Evolutionary conservation across 139 green algal genomes (phyloP).

Genomic region (Coelastrella sp.): DNA sequence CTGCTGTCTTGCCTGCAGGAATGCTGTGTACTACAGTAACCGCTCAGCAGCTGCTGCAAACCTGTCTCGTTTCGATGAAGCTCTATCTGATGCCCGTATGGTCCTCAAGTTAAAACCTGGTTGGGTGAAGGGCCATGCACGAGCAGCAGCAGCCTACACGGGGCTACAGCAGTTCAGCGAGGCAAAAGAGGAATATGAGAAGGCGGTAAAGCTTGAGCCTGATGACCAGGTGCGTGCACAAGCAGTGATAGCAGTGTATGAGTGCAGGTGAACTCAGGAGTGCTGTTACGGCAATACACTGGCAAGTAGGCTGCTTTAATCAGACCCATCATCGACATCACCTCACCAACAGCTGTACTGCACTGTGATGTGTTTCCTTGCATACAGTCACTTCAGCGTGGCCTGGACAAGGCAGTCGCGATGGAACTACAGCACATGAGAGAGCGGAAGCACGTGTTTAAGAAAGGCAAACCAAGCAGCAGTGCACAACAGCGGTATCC

Average conservation of each 20-base stretch:
- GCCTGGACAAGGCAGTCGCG: constrained; percentile 35
- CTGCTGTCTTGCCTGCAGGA: constrained; percentile 51
- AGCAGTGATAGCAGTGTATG: too few relatives aligned
- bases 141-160: constrained; percentile 52
- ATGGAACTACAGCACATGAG: constrained; percentile 57
- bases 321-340: too few relatives aligned
- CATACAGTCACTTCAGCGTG: constrained; percentile 3
- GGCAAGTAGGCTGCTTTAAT: too few relatives aligned
- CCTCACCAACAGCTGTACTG: too few relatives aligned
- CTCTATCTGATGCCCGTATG: constrained; percentile 67
- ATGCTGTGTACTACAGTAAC: constrained; percentile 87
- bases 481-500: neutral
- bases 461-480: constrained; percentile 25
- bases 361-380: neutral
- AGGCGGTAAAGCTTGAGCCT: constrained; percentile 76
- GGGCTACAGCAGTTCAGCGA: constrained; percentile 67
- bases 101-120: constrained; percentile 56
- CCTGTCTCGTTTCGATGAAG: constrained; percentile 64
- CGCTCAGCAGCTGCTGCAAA: constrained; percentile 72
- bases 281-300: too few relatives aligned
- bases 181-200: constrained; percentile 75
- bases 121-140: constrained; percentile 66
- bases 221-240: constrained; percentile 57
- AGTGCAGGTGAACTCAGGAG: too few relatives aligned
- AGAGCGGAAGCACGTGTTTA: constrained; percentile 62